Conservation (phyloP, 2,329 filamentous ascomycete species). For the Coniochaeta sp. region DNA sequence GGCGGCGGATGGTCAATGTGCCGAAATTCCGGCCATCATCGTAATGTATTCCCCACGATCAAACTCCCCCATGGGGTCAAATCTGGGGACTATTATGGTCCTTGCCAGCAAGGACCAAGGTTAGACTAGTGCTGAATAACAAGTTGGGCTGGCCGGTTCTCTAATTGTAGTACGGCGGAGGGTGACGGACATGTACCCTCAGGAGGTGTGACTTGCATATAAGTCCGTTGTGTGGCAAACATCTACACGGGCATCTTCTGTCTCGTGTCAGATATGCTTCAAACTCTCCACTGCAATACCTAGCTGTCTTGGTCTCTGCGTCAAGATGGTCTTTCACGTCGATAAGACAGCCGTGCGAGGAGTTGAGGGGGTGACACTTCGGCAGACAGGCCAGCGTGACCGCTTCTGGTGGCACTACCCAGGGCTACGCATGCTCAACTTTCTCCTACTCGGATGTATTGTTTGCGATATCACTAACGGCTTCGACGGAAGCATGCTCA, state of each 20-base stretch:
- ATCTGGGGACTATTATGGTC: neutral
- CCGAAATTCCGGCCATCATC: neutral
- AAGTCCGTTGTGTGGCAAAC: neutral
- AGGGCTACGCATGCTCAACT: slow-evolving; percentile 5
- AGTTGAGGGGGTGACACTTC: neutral
- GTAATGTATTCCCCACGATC: neutral
- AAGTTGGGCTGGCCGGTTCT: neutral
- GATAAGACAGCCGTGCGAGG: neutral
- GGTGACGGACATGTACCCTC: neutral
- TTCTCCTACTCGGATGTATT: slow-evolving; percentile 8
- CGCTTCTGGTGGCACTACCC: slow-evolving; percentile 10
- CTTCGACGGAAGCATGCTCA: slow-evolving; percentile 23
- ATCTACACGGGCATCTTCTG: neutral
- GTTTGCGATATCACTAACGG: slow-evolving; percentile 8
- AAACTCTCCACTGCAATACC: neutral
- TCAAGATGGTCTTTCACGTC: slow-evolving; percentile 2
- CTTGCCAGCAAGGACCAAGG: neutral
- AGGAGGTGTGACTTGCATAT: neutral
- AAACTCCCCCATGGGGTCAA: neutral
- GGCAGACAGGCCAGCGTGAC: slow-evolving; percentile 3
- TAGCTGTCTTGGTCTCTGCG: neutral
- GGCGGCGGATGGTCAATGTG: neutral
- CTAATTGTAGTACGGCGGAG: neutral
- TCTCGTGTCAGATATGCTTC: neutral
- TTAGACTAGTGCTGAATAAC: neutral